Evolutionary conservation across 306 rosid species (phyloP), one percentile per base, ranked within the genome.

Genomic region (Geum urbanum): DNA sequence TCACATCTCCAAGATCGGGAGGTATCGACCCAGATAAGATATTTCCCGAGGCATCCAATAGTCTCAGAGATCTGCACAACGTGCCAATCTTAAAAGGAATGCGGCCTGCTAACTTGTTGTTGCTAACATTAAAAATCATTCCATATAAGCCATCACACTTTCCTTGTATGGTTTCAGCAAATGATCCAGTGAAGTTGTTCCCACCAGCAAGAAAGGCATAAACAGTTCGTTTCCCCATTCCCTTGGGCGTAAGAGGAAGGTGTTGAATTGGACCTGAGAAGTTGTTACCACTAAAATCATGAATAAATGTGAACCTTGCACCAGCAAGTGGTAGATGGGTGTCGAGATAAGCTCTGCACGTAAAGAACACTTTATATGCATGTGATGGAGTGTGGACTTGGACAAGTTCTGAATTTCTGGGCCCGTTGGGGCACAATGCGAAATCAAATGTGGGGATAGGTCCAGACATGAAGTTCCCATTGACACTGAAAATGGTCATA

Each of bases 271-370:
- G 78, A 45, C 82, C 85, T 22, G 53, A 51, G 74, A 81, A 81
- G 74, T 72, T 77, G 81, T 81, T 81, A 67, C 74, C 68, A 44
- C 85, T 66, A 70, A 81, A 70, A 77, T 81, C 67, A 7, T 81
- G 85, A 63, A 71, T 22, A 61, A 77, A 40, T 9, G 62, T 37
- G 61, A 65, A 35, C 55, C n/a, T 64, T 63, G 51, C 45, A 48
- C 75, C 24, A 5, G 8, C 14, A 63, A 76, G 55, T 37, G 72
- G 76, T 15, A 77, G 56, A 56, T 22, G 63, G 12, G 61, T 37
- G 13, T 64, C 72, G 40, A 64, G 59, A 50, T 45, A 65, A 64
- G 76, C 35, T 76, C 61, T 47, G 69, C 80, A 76, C 70, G 58
- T 64, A 63, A 76, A 76, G 63, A 70, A 46, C 19, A 70, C 52